A percentile compares a stretch with the other conserved stretches of the same genome.
These are phyloP conservation scores for Sarocladiaceae sp. DNA, from an alignment of 2,329 filamentous ascomycete genomes.

Conservation along the genomic window DNA sequence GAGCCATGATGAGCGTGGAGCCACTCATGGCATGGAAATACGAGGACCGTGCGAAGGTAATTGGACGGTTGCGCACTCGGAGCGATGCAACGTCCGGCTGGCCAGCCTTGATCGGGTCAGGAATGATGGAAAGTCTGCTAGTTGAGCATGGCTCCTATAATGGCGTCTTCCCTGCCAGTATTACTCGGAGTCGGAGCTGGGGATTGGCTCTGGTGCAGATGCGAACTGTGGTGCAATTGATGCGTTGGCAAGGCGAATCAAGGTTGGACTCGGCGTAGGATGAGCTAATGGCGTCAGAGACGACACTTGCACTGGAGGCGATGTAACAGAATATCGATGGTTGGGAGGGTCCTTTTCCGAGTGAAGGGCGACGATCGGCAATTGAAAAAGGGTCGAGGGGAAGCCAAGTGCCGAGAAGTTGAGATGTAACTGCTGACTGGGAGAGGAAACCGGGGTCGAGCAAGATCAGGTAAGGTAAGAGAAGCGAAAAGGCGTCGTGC, in stretches of 20 bases:
- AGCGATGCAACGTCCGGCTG: constrained; percentile 7
- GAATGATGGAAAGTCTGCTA: constrained; percentile 4
- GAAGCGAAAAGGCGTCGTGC: neutral
- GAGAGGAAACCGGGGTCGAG: neutral
- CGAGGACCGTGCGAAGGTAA: constrained; percentile 8
- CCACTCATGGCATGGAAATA: constrained; percentile 30
- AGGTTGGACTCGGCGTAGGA: neutral
- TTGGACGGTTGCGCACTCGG: neutral
- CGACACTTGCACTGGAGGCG: neutral
- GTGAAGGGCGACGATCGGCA: neutral
- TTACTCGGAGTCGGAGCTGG: neutral
- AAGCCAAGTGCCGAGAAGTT: constrained; percentile 2
- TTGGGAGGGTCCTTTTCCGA: neutral
- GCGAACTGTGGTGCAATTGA: too few species aligned
- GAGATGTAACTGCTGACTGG: neutral
- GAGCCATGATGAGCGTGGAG: constrained; percentile 33
- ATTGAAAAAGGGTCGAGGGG: constrained; percentile 3
- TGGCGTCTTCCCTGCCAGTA: neutral
- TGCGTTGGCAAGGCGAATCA: constrained; percentile 1
- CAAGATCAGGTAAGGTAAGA: neutral
- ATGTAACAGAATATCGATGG: neutral
- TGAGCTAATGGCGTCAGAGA: neutral
- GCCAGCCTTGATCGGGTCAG: neutral
- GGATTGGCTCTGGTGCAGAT: neutral
- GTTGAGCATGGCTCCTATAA: constrained; percentile 9